Base-by-base conservation (phyloP, 2,329 filamentous ascomycete species). In the Phyllosticta paracitricarpa region DNA sequence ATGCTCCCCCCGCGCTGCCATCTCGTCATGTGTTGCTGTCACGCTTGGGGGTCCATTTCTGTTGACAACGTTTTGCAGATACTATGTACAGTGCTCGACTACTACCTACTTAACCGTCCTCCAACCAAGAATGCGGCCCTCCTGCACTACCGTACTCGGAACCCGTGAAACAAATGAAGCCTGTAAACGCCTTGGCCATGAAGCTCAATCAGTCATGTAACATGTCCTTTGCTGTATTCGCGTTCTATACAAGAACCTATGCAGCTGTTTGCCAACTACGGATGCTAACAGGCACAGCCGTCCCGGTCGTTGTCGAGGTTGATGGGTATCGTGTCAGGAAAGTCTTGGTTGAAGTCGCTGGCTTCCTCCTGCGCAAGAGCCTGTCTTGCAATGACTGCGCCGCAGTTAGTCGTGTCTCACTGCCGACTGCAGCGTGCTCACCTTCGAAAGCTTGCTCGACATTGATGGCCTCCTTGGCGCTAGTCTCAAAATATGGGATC, bases 401-500 rank as follows among this genome's bases (percentile, higher is more conserved):
- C 4, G 60, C 89, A 86, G 68, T 51, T 51, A 56, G 55, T 7
- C 56, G 22, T 33, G 25, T 64, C 68, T 51, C 66, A 65, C 61
- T 24, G 24, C 28, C 52, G 19, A 10, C 4, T 14, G 19, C 22
- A 54, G 51, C 56, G 33, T 56, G 62, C 56, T 72, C 71, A 84
- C 82, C 81, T 72, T 85, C 82, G 67, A 90, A 90, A 54, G 87
- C 87, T 72, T 89, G 91, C 77, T 99, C 94, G 53, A 99, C 94
- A 72, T 99, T 99, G 77, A 97, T 89, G 63, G 93, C 94, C 76
- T 99, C 94, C 81, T 99, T 99, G 64, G 94, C 94, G 77, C 92
- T 97, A 19, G 94, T 99, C 84, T 99, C 94, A 71, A 99, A 99
- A 77, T 99, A 99, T 19, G 94, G 94, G 66, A 99, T 97, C 63